Conservation (phyloP, 352 stramenopile species). For the Pythium guiyangense region DNA sequence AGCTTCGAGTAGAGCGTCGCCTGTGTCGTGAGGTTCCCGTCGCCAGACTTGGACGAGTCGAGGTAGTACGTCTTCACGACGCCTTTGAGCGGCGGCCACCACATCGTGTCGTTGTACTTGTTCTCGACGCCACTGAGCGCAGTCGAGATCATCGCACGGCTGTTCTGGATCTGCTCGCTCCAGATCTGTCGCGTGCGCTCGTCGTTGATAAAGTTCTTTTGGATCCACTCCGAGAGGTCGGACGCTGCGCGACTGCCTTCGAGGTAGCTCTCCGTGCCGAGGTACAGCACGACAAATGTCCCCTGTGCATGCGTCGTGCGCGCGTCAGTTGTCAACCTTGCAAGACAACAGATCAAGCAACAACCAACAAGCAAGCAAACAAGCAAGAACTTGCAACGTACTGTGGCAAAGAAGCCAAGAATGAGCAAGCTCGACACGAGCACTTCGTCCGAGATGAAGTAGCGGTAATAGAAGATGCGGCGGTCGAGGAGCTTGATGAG, state of each 20-base stretch:
- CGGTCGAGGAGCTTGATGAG: constrained; percentile 80
- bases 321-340: neutral
- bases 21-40: constrained; percentile 45
- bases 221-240: constrained; percentile 73
- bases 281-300: constrained; percentile 75
- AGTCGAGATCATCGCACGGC: constrained; percentile 74
- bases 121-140: constrained; percentile 75
- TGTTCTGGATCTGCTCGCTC: constrained; percentile 82
- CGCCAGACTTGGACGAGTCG: constrained; percentile 45
- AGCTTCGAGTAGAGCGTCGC: constrained; percentile 47
- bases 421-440: constrained; percentile 78
- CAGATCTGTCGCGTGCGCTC: constrained; percentile 76
- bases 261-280: constrained; percentile 84
- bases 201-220: constrained; percentile 87
- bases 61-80: constrained; percentile 84
- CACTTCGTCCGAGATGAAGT: constrained; percentile 87
- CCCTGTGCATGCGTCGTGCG: constrained; percentile 25
- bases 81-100: constrained; percentile 80
- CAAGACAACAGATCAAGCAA: constrained; percentile 1
- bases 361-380: neutral
- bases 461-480: constrained; percentile 86
- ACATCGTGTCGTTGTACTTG: constrained; percentile 89
- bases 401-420: constrained; percentile 79
- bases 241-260: constrained; percentile 76
- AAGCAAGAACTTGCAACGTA: constrained; percentile 17